Evolutionary conservation across 2,329 filamentous ascomycete genomes (phyloP).

Genomic region (Cercospora nicotianae): DNA sequence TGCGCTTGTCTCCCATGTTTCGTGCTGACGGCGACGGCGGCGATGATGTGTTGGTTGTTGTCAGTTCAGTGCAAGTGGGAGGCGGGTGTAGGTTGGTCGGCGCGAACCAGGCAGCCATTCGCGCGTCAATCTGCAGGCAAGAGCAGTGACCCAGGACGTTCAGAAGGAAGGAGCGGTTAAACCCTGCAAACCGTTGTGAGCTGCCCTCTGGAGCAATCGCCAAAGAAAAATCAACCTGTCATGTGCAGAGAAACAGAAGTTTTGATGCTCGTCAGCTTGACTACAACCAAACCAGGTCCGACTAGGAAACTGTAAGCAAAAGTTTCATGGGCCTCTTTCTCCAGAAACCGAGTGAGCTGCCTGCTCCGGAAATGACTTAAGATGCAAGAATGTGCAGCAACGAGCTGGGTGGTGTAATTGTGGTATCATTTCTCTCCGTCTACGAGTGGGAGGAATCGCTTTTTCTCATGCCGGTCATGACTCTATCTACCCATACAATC

Average conservation of each 20-base stretch:
- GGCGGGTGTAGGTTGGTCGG: neutral
- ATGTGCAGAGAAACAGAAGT: neutral
- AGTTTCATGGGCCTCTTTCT: neutral
- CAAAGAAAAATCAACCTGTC: neutral
- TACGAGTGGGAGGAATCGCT: slow-evolving; percentile 10
- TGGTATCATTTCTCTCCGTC: slow-evolving; percentile 6
- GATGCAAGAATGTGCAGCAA: neutral
- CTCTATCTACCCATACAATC: slow-evolving; percentile 14
- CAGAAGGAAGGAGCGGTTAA: neutral
- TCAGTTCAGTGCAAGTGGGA: neutral
- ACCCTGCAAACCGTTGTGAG: neutral
- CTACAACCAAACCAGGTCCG: neutral
- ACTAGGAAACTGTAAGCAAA: neutral
- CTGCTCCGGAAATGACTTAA: neutral
- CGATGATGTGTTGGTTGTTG: neutral
- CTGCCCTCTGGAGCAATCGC: neutral
- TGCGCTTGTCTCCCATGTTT: slow-evolving; percentile 4
- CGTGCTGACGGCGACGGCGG: neutral
- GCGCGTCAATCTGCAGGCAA: neutral
- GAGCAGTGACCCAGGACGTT: neutral
- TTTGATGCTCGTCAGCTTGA: neutral
- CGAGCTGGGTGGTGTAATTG: neutral
- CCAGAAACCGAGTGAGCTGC: neutral
- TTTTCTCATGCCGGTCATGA: slow-evolving; percentile 15
- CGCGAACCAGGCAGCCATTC: neutral